phyloP scores from a whole-genome alignment of 1,284 basidiomycete genomes.

The Sporisorium reilianum region DNA sequence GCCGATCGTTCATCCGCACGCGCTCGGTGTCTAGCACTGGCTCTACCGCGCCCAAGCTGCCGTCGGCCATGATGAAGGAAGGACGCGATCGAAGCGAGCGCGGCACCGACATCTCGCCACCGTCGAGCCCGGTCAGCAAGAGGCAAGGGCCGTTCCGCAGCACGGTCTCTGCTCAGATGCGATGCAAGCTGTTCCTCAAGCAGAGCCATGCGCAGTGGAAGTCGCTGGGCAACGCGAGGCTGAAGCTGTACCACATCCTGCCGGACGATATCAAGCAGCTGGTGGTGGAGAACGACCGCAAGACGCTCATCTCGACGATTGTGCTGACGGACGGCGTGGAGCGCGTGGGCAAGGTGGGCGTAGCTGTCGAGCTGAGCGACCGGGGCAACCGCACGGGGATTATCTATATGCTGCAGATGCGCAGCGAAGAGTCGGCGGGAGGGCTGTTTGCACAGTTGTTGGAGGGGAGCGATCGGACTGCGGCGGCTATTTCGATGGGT shows the following conservation, averaged over 20 bases:
- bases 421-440: conserved; percentile 84
- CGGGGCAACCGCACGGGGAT: conserved; percentile 90
- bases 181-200: conserved; percentile 97
- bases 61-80: conserved; percentile 60
- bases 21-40: conserved; percentile 50
- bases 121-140: conserved; percentile 26
- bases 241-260: conserved; percentile 83
- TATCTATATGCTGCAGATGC: conserved; percentile 87
- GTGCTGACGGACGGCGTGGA: conserved; percentile 96
- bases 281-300: conserved; percentile 89
- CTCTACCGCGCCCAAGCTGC: conserved; percentile 49
- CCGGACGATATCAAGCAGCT: conserved; percentile 93
- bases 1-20: conserved; percentile 37
- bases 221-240: conserved; percentile 85
- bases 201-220: conserved; percentile 98
- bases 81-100: conserved; percentile 34
- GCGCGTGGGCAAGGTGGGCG: conserved; percentile 94
- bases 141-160: conserved; percentile 42
- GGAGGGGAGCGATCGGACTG: conserved; percentile 82
- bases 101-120: conserved; percentile 48
- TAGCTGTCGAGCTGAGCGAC: conserved; percentile 95
- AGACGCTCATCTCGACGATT: conserved; percentile 87
- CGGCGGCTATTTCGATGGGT: conserved; percentile 28
- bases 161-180: conserved; percentile 87
- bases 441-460: conserved; percentile 89